These are phyloP conservation scores for Malassezia restricta DNA, from an alignment of 1,284 basidiomycete species.

Conservation along the genomic window DNA sequence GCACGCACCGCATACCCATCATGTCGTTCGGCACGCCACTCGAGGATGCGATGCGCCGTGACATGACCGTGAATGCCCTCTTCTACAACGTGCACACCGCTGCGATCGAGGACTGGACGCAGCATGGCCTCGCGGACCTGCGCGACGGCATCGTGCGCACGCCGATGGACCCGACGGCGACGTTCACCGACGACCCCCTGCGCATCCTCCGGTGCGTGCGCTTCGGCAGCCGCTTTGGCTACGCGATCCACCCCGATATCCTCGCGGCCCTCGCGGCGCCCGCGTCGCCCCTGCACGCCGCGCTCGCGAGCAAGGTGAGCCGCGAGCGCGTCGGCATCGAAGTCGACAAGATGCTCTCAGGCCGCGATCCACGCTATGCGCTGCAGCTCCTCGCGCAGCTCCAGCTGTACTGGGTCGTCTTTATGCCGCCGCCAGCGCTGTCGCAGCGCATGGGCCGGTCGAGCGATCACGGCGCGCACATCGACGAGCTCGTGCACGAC, in stretches of 20 bases:
- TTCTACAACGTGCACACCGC: slow-evolving; percentile 91
- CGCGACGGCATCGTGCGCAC: slow-evolving; percentile 71
- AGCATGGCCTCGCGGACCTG: slow-evolving; percentile 72
- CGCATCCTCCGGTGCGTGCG: slow-evolving; percentile 78
- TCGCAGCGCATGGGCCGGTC: background rate
- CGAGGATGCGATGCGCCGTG: slow-evolving; percentile 79
- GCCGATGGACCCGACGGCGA: slow-evolving; percentile 71
- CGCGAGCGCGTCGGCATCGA: slow-evolving; percentile 46
- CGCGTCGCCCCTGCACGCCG: slow-evolving; percentile 49
- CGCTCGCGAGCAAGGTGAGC: slow-evolving; percentile 36
- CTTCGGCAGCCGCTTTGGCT: slow-evolving; percentile 81
- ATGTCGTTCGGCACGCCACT: slow-evolving; percentile 77
- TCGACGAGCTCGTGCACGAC: background rate
- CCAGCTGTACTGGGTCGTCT: slow-evolving; percentile 32
- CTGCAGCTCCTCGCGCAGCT: slow-evolving; percentile 28
- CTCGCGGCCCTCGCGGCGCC: slow-evolving; percentile 26
- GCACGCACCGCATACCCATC: slow-evolving; percentile 75
- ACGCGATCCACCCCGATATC: slow-evolving; percentile 64
- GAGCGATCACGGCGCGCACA: background rate
- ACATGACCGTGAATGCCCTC: slow-evolving; percentile 88
- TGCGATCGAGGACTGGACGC: slow-evolving; percentile 78
- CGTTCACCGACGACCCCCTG: slow-evolving; percentile 87
- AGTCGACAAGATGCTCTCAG: slow-evolving; percentile 45
- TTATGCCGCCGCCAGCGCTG: slow-evolving; percentile 21
- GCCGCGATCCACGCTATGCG: slow-evolving; percentile 32